phyloP scores from a whole-genome alignment of 371 early-diverging fungal genomes.

The Nematocida sp. region DNA sequence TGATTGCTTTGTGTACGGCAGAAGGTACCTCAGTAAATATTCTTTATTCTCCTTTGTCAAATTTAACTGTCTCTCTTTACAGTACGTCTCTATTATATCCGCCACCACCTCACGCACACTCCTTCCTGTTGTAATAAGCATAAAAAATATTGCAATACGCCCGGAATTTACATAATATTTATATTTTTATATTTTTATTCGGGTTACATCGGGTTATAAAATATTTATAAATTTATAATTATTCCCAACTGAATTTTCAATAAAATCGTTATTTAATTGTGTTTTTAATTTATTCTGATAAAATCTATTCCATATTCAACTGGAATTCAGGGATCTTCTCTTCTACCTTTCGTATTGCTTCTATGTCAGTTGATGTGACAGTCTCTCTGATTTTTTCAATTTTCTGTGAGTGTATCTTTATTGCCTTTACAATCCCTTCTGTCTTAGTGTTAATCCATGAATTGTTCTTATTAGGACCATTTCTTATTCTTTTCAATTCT shows the following conservation, averaged over 20 bases:
- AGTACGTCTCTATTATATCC: constrained; percentile 18
- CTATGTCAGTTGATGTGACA: background rate
- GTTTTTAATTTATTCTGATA: too few relatives aligned
- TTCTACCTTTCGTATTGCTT: constrained; percentile 20
- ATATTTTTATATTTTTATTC: too few relatives aligned
- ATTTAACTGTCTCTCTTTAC: background rate
- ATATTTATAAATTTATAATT: too few relatives aligned
- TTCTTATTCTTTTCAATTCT: constrained; percentile 44
- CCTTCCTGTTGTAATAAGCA: constrained; percentile 8
- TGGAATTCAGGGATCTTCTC: constrained; percentile 26
- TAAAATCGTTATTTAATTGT: too few relatives aligned
- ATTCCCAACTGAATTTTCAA: too few relatives aligned
- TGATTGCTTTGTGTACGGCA: constrained; percentile 42
- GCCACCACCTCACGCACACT: background rate
- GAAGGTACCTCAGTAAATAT: constrained; percentile 16
- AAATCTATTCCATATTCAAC: constrained; percentile 22
- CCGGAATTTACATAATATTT: background rate
- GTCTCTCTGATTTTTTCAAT: constrained; percentile 26
- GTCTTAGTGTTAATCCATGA: constrained; percentile 38
- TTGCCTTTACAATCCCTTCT: constrained; percentile 17
- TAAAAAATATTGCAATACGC: constrained; percentile 30
- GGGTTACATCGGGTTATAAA: too few relatives aligned
- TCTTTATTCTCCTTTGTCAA: constrained; percentile 18
- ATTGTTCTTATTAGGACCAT: constrained; percentile 24
- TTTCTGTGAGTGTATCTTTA: constrained; percentile 27